These are phyloP conservation scores for Vigna unguiculata DNA, from an alignment of 306 rosid genomes.

Conservation along the genomic window DNA sequence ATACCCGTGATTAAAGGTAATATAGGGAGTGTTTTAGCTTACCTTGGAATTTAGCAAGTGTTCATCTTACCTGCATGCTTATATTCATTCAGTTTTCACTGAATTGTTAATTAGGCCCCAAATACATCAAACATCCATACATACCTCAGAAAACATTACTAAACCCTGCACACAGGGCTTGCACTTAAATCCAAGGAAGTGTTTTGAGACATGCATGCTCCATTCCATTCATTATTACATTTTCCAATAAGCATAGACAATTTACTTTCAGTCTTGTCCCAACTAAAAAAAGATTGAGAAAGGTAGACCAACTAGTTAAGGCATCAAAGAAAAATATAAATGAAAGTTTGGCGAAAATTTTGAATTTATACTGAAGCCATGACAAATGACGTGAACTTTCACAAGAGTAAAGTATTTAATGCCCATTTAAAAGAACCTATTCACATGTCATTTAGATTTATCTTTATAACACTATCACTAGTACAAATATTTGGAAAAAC, in stretches of 20 bases:
- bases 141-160: no score
- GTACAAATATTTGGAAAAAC: no score
- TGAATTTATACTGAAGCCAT: neutral
- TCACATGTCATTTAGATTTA: no score
- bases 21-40: constrained; percentile 3
- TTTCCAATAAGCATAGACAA: constrained; percentile 9
- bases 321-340: neutral
- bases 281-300: neutral
- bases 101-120: neutral
- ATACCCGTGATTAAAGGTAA: neutral
- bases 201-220: neutral
- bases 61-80: neutral
- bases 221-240: constrained; percentile 6
- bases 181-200: constrained; percentile 5
- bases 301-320: neutral
- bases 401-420: no score
- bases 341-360: neutral
- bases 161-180: neutral
- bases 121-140: neutral
- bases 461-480: neutral
- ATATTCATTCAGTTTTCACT: neutral
- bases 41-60: constrained; percentile 22
- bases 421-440: neutral
- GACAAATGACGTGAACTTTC: neutral
- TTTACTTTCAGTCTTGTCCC: neutral